Evolutionary conservation across 2,329 filamentous ascomycete genomes (phyloP), one percentile per base, ranked within the genome.

Genomic region (Penicillium hordei): DNA sequence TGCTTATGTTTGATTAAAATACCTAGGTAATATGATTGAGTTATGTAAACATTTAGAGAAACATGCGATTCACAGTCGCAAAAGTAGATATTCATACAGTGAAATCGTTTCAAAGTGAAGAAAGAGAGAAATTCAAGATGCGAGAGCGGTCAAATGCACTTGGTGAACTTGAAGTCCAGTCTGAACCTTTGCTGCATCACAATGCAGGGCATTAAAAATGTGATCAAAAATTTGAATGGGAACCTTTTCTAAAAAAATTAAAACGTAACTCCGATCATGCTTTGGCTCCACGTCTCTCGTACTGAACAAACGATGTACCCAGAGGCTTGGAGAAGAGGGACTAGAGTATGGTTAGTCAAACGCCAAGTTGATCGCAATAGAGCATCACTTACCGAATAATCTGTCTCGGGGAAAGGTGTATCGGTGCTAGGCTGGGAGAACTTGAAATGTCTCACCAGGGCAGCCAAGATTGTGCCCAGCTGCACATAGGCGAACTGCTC

Each of bases 401-500:
- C 84, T 29, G 84, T 86, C 6, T 77, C 72, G n/a, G 74, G 74
- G 48, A 76, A 60, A 10, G 58, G 68, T 12, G 65, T 51, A 43
- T 60, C 59, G 21, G 61, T 58, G 12, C 64, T 62, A 21, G 68
- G 52, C 42, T 91, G 95, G 70, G 83, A 82, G 73, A 96, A 85
- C 79, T 91, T 93, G 80, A 96, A 90, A 52, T 86, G 74, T 49
- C 91, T 84, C 40, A 96, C 89, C 64, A 93, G 79, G 58, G 86
- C 87, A 50, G 88, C 91, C 13, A 88, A 80, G 65, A 97, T 95
- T 44, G 91, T 92, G 72, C 93, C 89, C 61, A 97, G 81, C 78
- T 97, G 93, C 57, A 95, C 83, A 73, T 95, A 96, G 66, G 93
- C 93, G 75, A 97, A 97, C 71, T 96, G 91, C 82, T 97, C 93